Base-by-base conservation (phyloP, 768 basidiomycete genomes). In the Leccinellum luteum region DNA sequence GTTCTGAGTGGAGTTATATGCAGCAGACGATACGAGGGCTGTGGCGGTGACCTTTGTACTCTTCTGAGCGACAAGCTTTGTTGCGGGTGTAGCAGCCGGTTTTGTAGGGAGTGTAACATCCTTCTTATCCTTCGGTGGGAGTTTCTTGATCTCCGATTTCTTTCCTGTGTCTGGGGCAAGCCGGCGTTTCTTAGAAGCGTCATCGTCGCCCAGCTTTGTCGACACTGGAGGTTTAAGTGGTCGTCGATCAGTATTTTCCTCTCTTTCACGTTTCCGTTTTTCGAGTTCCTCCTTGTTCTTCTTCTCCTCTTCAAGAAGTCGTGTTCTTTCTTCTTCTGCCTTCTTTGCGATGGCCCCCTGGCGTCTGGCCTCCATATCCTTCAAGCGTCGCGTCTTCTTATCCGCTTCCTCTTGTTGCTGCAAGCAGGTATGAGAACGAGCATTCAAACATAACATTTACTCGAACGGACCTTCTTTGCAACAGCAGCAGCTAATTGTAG, bases 361-460 rank as follows among this genome's bases (percentile, higher is more conserved):
- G n/a, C 92, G 85, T 45, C 92, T 81, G 48, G 81, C 79, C 63
- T 95, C 94, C 85, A 90, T 90, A 57, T 93, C 89, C 63, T 85
- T 92, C 58, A 89, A 73, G 27, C 88, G 79, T 12, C 81, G 75
- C 1, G 80, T 82, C 72, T 90, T 92, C 74, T 88, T 92, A 61
- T 92, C 92, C 32, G 82, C 80, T 67, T 92, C 90, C 62, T 90
- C 91, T 78, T 95, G 90, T 79, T 95, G 92, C 95, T 97, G 66
- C 41, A 34, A 25, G 27, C 13, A 53, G 48, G 60, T 52, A 57
- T 63, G 38, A 61, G 55, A 25, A 41, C 21, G 31, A 12, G 31
- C 17, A 25, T 54, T 23, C 59, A 32, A 28, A 32, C 48, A 25
- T 1, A 21, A 35, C 28, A 54, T 4, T 49, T 1, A 43, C 63